A percentile compares a stretch with the other conserved stretches of the same genome.
Conservation (phyloP, 2,329 filamentous ascomycete species). For the Graphium sp. region DNA sequence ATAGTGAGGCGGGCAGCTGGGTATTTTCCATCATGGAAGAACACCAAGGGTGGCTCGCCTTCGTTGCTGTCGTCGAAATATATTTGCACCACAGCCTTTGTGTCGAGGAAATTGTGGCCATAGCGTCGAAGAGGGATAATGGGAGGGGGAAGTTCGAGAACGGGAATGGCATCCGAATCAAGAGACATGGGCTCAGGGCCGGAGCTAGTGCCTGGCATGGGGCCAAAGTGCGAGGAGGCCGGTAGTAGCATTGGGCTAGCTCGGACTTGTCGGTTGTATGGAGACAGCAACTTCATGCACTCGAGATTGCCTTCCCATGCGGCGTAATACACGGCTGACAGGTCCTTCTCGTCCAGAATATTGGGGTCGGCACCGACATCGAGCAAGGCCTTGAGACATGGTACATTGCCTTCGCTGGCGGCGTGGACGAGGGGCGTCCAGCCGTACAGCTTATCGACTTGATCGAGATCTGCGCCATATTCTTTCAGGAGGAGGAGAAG, state of each 20-base stretch:
- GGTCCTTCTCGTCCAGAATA: conserved; percentile 76
- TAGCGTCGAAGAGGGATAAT: conserved; percentile 92
- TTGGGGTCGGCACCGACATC: conserved; percentile 63
- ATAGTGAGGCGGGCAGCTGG: conserved; percentile 89
- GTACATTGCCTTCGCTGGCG: conserved; percentile 86
- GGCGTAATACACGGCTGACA: conserved; percentile 95
- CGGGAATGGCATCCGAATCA: conserved; percentile 78
- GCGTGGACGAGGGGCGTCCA: conserved; percentile 97
- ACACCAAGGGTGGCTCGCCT: conserved; percentile 63
- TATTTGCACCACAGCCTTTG: conserved; percentile 89
- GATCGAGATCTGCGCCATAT: conserved; percentile 79
- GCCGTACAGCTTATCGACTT: conserved; percentile 87
- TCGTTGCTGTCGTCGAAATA: conserved; percentile 63
- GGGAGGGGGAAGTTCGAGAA: conserved; percentile 80
- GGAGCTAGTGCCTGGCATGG: conserved; percentile 28
- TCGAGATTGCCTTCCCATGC: conserved; percentile 94
- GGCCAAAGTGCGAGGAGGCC: conserved; percentile 18
- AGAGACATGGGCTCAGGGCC: conserved; percentile 45
- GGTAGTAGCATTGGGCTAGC: conserved; percentile 27
- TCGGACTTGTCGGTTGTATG: conserved; percentile 27
- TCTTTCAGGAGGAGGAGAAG: conserved; percentile 66
- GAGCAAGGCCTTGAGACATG: conserved; percentile 68
- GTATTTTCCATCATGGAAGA: conserved; percentile 95
- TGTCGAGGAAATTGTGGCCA: conserved; percentile 96
- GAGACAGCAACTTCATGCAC: conserved; percentile 77